A percentile compares a stretch with the other conserved stretches of the same genome.
Evolutionary conservation across 768 basidiomycete species (phyloP).

Genomic region (Wakefieldia striispora): DNA sequence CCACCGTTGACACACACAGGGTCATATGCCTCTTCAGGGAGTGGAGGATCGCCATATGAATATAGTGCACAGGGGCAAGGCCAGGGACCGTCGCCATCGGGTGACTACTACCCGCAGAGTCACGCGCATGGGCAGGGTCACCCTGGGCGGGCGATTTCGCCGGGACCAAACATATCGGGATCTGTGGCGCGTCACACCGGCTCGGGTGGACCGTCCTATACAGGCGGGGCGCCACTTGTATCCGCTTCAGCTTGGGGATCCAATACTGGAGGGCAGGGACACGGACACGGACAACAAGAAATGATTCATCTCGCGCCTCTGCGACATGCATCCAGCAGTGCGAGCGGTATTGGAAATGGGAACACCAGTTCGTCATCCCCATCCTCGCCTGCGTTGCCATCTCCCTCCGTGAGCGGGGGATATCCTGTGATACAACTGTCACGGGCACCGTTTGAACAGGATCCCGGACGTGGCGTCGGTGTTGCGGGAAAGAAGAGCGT

Average conservation of each 20-base stretch:
- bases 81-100: conserved; percentile 20
- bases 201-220: conserved; percentile 5
- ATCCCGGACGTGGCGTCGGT: conserved; percentile 21
- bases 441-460: conserved; percentile 32
- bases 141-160: conserved; percentile 16
- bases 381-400: conserved; percentile 27
- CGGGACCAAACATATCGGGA: conserved; percentile 15
- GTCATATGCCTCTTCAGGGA: conserved; percentile 24
- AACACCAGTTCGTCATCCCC: conserved; percentile 24
- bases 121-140: conserved; percentile 16
- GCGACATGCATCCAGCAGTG: conserved; percentile 17
- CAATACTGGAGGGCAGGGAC: conserved; percentile 9
- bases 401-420: conserved; percentile 12
- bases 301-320: conserved; percentile 38
- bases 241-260: conserved; percentile 18
- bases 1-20: conserved; percentile 19
- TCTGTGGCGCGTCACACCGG: conserved; percentile 16
- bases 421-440: conserved; percentile 32
- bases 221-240: background rate
- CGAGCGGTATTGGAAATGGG: conserved; percentile 4
- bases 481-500: conserved; percentile 55
- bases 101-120: conserved; percentile 23
- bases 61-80: conserved; percentile 20
- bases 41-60: conserved; percentile 22
- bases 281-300: conserved; percentile 27